Base-by-base conservation (phyloP, 2,329 filamentous ascomycete species). In the Aspergillaceae sp. region DNA sequence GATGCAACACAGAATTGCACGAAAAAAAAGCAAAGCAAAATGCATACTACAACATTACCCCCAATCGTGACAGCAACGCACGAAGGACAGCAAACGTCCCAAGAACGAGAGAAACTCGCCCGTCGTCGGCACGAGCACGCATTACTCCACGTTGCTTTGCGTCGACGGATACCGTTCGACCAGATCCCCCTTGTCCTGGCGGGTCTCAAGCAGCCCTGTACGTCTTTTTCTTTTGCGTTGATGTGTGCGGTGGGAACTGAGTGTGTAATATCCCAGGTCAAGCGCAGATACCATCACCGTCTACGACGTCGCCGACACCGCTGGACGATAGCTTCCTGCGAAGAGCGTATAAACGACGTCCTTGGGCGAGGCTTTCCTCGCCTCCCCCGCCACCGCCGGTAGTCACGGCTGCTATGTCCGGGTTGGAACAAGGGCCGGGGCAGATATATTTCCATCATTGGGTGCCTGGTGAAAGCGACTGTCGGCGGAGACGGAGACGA, bases 41-140 rank as follows among this genome's bases (percentile, higher is more conserved):
- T 32, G 30, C 8, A 6, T 32, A 5, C 30, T 9, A 32, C 8
- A 32, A 32, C 30, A 9, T 19, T 19, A 19, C 19, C 19, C 19
- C 19, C 19, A 19, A 19, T 19, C 19, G 26, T 36, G 34, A 11
- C 34, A 3, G 26, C 10, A 11, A n/a, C 34, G 7, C n/a, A 3
- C n/a, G 43, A 48, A 43, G n/a, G 10, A 29, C 38, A 46, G 2
- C 46, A 48, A 38, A 51, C 51, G 3, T 32, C 32, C 7, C 38
- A 37, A 11, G 49, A 53, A 41, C 10, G 32, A 7, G 38, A 42
- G 2, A 48, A 47, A 33, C 51, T 53, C 3, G 38, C 40, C 10
- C 30, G 32, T 34, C 51, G 51, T 7, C 42, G 36, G 0, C 29
- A 47, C 5, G 49, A 51, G 29, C 37, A 51, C 37, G 51, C 51